Conservation (phyloP, 169 alveolate species). For the Eimeria sp. region DNA sequence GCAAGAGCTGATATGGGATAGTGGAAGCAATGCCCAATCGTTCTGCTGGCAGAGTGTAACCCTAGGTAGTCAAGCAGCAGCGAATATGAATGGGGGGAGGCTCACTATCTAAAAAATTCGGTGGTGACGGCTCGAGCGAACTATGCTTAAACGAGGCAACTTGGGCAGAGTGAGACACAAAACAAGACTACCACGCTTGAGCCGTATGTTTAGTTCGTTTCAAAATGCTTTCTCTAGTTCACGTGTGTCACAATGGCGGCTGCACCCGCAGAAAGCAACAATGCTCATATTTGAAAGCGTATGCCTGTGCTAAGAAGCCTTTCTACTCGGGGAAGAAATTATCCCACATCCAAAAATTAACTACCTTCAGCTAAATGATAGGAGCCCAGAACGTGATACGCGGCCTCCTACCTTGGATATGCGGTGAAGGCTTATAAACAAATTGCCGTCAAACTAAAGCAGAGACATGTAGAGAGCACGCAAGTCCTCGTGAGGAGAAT, state of each 20-base stretch:
- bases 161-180: neutral
- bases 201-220: neutral
- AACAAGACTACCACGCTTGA: neutral
- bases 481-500: neutral
- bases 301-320: neutral
- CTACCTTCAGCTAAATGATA: too few relatives aligned
- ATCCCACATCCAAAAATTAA: neutral
- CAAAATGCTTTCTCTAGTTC: neutral
- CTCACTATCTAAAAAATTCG: neutral
- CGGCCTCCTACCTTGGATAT: neutral
- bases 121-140: neutral
- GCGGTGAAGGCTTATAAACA: neutral
- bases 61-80: neutral
- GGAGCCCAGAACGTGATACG: neutral
- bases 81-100: neutral
- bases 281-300: neutral
- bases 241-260: neutral
- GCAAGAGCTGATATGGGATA: neutral
- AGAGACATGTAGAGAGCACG: neutral
- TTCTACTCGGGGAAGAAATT: neutral
- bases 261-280: neutral
- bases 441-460: neutral
- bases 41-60: neutral
- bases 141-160: neutral
- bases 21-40: too few relatives aligned